Percentiles rank a stretch among this genome's conserved stretches.
Evolutionary conservation across 2,329 filamentous ascomycete species (phyloP).

Genomic region (Monascus ruber): DNA sequence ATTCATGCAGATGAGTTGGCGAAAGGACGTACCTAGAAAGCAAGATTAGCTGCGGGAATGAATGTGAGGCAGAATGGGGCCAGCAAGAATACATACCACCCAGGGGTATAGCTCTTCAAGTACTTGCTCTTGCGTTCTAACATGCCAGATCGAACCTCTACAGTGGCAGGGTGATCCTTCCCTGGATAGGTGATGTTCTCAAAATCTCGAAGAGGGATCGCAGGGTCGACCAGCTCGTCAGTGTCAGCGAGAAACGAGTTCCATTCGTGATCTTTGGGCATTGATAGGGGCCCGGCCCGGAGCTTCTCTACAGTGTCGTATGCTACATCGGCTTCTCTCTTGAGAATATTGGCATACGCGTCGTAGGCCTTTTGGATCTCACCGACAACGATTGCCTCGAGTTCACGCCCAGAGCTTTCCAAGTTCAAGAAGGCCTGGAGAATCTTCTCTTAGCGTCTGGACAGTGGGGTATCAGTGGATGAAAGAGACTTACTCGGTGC

Average conservation of each 20-base stretch:
- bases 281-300: constrained; percentile 72
- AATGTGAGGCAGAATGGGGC: not conserved
- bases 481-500: constrained; percentile 56
- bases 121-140: constrained; percentile 98
- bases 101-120: constrained; percentile 89
- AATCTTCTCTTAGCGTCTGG: no score
- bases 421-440: constrained; percentile 80
- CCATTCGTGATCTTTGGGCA: constrained; percentile 94
- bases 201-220: constrained; percentile 61
- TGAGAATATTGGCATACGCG: constrained; percentile 80
- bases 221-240: constrained; percentile 77
- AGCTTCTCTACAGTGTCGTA: constrained; percentile 70
- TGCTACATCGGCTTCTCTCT: constrained; percentile 76
- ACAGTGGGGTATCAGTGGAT: not conserved
- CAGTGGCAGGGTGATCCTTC: constrained; percentile 67
- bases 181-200: constrained; percentile 87
- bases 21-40: constrained; percentile 75
- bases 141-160: constrained; percentile 81
- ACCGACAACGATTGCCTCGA: constrained; percentile 91
- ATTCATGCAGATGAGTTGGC: constrained; percentile 93
- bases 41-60: not conserved
- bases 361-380: constrained; percentile 98
- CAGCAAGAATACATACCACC: constrained; percentile 54
- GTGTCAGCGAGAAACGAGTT: constrained; percentile 66
- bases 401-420: constrained; percentile 83